Evolutionary conservation across 345 rosid species (phyloP).

Genomic region (Hevea brasiliensis): DNA sequence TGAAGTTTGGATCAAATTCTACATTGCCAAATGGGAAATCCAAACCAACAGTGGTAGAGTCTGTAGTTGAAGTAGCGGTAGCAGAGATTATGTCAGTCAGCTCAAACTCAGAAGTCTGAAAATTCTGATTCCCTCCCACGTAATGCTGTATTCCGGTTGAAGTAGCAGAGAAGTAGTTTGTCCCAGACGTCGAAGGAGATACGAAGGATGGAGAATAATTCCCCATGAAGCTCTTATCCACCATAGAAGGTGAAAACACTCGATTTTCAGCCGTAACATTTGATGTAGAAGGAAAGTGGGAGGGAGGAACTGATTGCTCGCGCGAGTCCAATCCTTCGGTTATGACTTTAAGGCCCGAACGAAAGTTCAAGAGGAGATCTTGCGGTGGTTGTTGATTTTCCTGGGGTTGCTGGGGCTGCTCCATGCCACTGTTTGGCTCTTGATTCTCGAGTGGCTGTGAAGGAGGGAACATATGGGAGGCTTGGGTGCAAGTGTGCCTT

Average conservation of each 20-base stretch:
- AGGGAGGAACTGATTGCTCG: not conserved
- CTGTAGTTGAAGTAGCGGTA: constrained; percentile 34
- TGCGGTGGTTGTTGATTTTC: not conserved
- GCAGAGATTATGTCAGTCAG: constrained; percentile 21
- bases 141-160: constrained; percentile 10
- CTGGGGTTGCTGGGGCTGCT: not conserved
- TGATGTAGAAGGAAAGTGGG: constrained; percentile 23
- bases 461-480: constrained; percentile 31
- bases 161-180: constrained; percentile 29
- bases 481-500: constrained; percentile 58
- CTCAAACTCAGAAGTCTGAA: constrained; percentile 24
- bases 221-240: constrained; percentile 1
- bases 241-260: constrained; percentile 4
- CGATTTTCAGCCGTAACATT: not conserved
- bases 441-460: constrained; percentile 16
- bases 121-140: constrained; percentile 22
- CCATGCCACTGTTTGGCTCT: not conserved
- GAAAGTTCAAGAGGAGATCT: constrained; percentile 15
- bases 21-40: constrained; percentile 40
- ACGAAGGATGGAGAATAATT: constrained; percentile 16
- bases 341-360: constrained; percentile 13
- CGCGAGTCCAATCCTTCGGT: constrained; percentile 9
- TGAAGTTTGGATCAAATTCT: constrained; percentile 44
- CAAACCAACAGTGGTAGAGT: constrained; percentile 43
- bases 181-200: constrained; percentile 29